A percentile compares a stretch with the other conserved stretches of the same genome.
Evolutionary conservation across 352 stramenopile genomes (phyloP).

Genomic region (Paralagenidium karlingii): DNA sequence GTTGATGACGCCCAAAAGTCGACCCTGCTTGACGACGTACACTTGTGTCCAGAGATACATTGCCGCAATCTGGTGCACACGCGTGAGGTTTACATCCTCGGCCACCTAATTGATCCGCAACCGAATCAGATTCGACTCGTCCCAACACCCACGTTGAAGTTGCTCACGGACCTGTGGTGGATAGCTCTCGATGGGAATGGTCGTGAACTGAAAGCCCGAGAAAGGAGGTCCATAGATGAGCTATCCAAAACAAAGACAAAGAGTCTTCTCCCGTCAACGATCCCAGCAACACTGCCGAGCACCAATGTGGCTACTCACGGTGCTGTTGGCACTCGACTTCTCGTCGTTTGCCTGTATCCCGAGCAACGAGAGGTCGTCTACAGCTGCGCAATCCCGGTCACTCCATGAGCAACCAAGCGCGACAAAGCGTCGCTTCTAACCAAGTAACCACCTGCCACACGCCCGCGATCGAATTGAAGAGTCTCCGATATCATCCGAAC

Average conservation of each 20-base stretch:
- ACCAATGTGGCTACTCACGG: too few relatives aligned
- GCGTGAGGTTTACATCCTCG: constrained; percentile 52
- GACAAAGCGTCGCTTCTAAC: constrained; percentile 32
- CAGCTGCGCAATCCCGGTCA: too few relatives aligned
- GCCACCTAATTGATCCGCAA: constrained; percentile 19
- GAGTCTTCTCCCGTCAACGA: too few relatives aligned
- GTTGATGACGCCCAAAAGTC: constrained; percentile 53
- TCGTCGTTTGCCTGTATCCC: constrained; percentile 53
- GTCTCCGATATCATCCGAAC: constrained; percentile 63
- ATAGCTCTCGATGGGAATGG: constrained; percentile 63
- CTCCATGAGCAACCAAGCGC: too few relatives aligned
- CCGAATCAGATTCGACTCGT: neutral
- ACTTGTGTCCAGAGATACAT: constrained; percentile 79
- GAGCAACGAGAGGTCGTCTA: constrained; percentile 56
- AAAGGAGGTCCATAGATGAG: constrained; percentile 59
- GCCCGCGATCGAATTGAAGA: constrained; percentile 8
- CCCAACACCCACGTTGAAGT: neutral
- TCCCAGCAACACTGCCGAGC: too few relatives aligned
- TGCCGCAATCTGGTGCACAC: constrained; percentile 59
- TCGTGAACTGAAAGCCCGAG: constrained; percentile 40
- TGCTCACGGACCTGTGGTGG: constrained; percentile 49
- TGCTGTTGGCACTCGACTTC: constrained; percentile 20
- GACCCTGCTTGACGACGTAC: constrained; percentile 61
- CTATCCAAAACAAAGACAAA: constrained; percentile 18
- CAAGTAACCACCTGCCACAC: too few relatives aligned